Conservation (phyloP, 257 asterid genomes). For the Orobanche coerulescens region DNA sequence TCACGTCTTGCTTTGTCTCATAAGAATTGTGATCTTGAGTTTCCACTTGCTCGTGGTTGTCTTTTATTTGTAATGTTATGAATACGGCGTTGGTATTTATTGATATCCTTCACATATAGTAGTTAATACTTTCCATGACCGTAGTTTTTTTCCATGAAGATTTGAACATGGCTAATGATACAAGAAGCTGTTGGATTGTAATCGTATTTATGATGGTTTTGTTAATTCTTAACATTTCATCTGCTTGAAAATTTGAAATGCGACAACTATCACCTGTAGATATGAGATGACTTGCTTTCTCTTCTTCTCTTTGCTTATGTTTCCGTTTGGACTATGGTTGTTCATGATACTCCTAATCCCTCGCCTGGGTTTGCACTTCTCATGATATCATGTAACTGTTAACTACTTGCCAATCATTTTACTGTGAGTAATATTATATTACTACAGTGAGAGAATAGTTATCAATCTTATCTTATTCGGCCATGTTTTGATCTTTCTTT, state of each 20-base stretch:
- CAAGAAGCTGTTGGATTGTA: background rate
- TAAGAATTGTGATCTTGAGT: background rate
- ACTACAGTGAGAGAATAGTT: too few species aligned
- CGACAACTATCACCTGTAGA: slow-evolving; percentile 7
- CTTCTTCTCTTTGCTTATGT: background rate
- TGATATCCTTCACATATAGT: background rate
- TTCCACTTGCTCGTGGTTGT: background rate
- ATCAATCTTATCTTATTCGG: too few species aligned
- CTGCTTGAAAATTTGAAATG: too few species aligned
- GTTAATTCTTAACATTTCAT: background rate
- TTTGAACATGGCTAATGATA: background rate
- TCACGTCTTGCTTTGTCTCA: background rate
- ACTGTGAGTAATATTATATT: too few species aligned
- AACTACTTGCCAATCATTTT: too few species aligned
- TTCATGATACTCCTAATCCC: too few species aligned
- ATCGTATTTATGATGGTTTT: background rate
- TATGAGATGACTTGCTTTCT: background rate
- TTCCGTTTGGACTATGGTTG: too few species aligned
- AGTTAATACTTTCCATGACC: background rate
- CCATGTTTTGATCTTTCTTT: background rate
- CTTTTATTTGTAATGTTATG: background rate
- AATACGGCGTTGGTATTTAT: background rate
- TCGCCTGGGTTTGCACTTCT: too few species aligned
- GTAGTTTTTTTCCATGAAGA: background rate
- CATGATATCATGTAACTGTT: background rate